Conservation (phyloP, 345 rosid species). For the Eutrema yunnanense region DNA sequence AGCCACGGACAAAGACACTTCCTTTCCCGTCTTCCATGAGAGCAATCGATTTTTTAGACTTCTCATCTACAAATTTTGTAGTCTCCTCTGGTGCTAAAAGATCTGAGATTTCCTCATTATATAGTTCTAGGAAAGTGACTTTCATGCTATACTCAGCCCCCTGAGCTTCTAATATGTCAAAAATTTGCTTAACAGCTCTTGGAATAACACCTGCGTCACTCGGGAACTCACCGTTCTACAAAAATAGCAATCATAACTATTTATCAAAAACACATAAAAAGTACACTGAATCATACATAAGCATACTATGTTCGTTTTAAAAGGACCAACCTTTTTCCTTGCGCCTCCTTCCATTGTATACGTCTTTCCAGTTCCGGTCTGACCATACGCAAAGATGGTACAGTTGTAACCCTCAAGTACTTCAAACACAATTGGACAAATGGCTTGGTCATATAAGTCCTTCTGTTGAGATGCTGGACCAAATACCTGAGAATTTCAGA, state of each 20-base stretch:
- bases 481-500: conserved; percentile 52
- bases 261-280: conserved; percentile 12
- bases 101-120: conserved; percentile 94
- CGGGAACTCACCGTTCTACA: conserved; percentile 95
- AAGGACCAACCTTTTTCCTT: conserved; percentile 67
- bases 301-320: neutral
- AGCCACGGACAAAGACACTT: conserved; percentile 92
- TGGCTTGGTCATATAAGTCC: conserved; percentile 76
- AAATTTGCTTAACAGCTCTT: conserved; percentile 86
- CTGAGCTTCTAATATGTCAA: conserved; percentile 86
- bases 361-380: conserved; percentile 97
- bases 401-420: conserved; percentile 98
- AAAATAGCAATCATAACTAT: conserved; percentile 4
- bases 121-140: conserved; percentile 91
- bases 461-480: conserved; percentile 89
- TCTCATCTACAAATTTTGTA: conserved; percentile 74
- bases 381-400: conserved; percentile 99
- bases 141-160: conserved; percentile 94
- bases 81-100: conserved; percentile 91
- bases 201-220: conserved; percentile 97
- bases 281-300: neutral
- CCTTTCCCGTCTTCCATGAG: conserved; percentile 99
- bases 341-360: conserved; percentile 99
- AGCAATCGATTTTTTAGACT: conserved; percentile 87
- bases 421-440: conserved; percentile 90